These are phyloP conservation scores for Claviceps spartinae DNA, from an alignment of 2,329 filamentous ascomycete genomes.

Conservation along the genomic window DNA sequence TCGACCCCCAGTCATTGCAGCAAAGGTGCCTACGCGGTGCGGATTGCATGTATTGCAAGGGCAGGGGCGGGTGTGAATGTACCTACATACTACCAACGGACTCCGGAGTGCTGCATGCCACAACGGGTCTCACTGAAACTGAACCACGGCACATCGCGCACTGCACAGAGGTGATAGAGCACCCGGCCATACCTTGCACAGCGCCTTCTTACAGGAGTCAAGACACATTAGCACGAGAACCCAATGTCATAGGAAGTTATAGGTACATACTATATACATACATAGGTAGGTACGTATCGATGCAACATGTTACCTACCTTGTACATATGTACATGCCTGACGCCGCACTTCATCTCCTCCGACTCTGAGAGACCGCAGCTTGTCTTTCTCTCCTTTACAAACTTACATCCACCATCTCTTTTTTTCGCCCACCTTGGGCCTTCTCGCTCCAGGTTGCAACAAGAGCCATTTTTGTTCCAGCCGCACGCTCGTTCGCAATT, in stretches of 20 bases:
- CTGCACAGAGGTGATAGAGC: too few relatives aligned
- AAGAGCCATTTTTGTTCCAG: conserved; percentile 2
- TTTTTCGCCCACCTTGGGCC: background rate
- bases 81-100: too few relatives aligned
- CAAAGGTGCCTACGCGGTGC: too few relatives aligned
- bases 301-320: background rate
- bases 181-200: background rate
- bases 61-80: too few relatives aligned
- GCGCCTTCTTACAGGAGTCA: too few relatives aligned
- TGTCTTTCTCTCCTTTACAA: conserved; percentile 1
- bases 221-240: background rate
- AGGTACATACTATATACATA: too few relatives aligned
- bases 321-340: background rate
- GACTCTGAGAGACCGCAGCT: background rate
- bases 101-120: too few relatives aligned
- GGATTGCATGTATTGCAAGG: too few relatives aligned
- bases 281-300: background rate
- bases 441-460: background rate
- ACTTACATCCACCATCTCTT: background rate
- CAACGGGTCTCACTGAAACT: too few relatives aligned
- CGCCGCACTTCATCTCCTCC: conserved; percentile 2
- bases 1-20: too few relatives aligned
- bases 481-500: conserved; percentile 3
- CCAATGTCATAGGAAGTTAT: too few relatives aligned
- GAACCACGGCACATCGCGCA: too few relatives aligned